Conservation (phyloP, 306 rosid genomes). For the Corylus heterophylla region DNA sequence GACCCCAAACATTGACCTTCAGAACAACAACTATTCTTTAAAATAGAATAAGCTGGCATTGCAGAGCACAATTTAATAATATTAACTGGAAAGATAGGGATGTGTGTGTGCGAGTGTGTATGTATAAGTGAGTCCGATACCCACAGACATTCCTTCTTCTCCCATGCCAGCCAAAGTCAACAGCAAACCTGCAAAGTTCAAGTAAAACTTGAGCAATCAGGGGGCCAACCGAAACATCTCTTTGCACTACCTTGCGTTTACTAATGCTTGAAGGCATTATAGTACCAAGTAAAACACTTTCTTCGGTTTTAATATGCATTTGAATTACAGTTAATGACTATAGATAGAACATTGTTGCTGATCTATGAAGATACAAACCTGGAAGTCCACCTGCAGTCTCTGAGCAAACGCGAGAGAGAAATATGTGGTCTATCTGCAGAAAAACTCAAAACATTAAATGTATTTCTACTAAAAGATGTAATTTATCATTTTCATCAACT, state of each 20-base stretch:
- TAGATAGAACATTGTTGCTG: slow-evolving; percentile 13
- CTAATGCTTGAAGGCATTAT: background rate
- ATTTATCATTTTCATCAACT: slow-evolving; percentile 14
- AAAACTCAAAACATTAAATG: slow-evolving; percentile 19
- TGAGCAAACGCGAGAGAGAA: slow-evolving; percentile 90
- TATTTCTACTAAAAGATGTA: background rate
- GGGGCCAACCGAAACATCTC: slow-evolving; percentile 20
- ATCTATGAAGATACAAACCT: slow-evolving; percentile 49
- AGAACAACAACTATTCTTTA: slow-evolving; percentile 30
- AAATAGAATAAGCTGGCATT: slow-evolving; percentile 1
- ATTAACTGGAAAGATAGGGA: slow-evolving; percentile 1
- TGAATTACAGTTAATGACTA: slow-evolving; percentile 4
- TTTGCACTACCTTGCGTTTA: background rate
- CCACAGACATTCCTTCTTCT: slow-evolving; percentile 83
- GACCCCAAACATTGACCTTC: slow-evolving; percentile 87
- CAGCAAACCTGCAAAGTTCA: slow-evolving; percentile 62
- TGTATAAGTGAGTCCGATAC: slow-evolving; percentile 32
- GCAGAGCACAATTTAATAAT: background rate
- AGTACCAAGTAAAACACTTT: background rate
- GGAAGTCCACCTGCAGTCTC: slow-evolving; percentile 98
- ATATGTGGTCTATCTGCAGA: slow-evolving; percentile 84
- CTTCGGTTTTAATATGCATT: background rate
- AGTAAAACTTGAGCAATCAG: slow-evolving; percentile 25
- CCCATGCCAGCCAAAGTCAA: slow-evolving; percentile 96
- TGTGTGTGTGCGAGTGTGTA: background rate